Evolutionary conservation across 2,329 filamentous ascomycete species (phyloP).

Genomic region (Lachnellula willkommii): DNA sequence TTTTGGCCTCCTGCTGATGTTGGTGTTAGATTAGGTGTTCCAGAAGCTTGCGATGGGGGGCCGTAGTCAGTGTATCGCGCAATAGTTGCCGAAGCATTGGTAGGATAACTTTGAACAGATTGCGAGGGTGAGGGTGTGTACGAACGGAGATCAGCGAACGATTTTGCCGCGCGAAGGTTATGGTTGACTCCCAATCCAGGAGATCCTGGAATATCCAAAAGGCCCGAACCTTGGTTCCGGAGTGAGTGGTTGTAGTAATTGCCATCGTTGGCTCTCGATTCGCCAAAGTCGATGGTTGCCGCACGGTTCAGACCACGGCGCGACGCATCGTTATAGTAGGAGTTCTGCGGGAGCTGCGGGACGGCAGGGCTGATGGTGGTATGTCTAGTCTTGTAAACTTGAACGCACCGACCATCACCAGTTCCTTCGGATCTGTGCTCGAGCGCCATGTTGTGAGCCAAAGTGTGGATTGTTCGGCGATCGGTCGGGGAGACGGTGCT

Average conservation of each 20-base stretch:
- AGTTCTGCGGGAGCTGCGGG: constrained; percentile 38
- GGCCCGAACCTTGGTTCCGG: constrained; percentile 71
- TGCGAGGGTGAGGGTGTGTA: constrained; percentile 91
- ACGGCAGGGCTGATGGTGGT: constrained; percentile 27
- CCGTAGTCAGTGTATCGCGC: constrained; percentile 49
- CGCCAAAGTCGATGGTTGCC: constrained; percentile 95
- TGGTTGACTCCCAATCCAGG: constrained; percentile 60
- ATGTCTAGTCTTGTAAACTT: constrained; percentile 67
- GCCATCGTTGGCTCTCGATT: constrained; percentile 61
- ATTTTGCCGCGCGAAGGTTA: constrained; percentile 85
- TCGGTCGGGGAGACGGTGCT: constrained; percentile 74
- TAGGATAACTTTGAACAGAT: constrained; percentile 82
- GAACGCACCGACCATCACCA: constrained; percentile 82
- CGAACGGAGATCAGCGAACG: constrained; percentile 89
- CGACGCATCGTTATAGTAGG: constrained; percentile 59
- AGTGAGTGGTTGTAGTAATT: constrained; percentile 69
- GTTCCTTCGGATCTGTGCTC: constrained; percentile 86
- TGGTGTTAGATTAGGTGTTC: constrained; percentile 63
- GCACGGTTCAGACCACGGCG: constrained; percentile 84
- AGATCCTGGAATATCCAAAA: constrained; percentile 83
- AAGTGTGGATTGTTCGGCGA: constrained; percentile 83
- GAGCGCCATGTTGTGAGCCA: constrained; percentile 91
- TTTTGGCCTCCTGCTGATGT: constrained; percentile 68
- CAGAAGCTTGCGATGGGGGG: constrained; percentile 54
- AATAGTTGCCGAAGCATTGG: constrained; percentile 58